phyloP scores from a whole-genome alignment of 768 basidiomycete species.

The Podaxis carcinomalis region DNA sequence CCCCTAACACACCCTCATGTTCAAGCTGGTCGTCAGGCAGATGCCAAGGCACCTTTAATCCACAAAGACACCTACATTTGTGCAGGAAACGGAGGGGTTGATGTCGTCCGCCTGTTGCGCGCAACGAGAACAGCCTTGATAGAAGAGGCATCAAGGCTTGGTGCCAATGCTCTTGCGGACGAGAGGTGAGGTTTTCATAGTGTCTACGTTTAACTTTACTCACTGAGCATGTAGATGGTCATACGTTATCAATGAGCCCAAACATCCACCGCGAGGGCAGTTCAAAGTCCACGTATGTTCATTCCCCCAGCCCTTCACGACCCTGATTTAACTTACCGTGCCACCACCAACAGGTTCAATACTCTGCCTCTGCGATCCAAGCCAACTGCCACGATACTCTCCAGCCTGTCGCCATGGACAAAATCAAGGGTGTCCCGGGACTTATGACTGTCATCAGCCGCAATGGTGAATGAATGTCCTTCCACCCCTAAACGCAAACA shows the following conservation, averaged over 20 bases:
- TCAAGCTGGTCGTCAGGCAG: conserved; percentile 18
- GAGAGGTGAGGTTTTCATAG: conserved; percentile 51
- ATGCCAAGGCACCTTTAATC: conserved; percentile 21
- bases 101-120: conserved; percentile 51
- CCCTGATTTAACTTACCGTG: neutral
- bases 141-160: conserved; percentile 42
- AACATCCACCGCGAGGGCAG: conserved; percentile 40
- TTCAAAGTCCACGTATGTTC: conserved; percentile 60
- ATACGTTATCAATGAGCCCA: conserved; percentile 54
- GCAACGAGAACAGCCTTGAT: conserved; percentile 48
- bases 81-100: conserved; percentile 47
- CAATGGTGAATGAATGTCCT: conserved; percentile 20
- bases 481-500: neutral
- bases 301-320: neutral
- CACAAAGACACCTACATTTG: conserved; percentile 50
- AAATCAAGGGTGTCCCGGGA: conserved; percentile 58
- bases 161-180: conserved; percentile 60
- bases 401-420: conserved; percentile 58
- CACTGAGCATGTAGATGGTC: conserved; percentile 51
- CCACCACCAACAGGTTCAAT: conserved; percentile 46
- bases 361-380: conserved; percentile 55
- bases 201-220: neutral
- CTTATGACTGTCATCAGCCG: conserved; percentile 69
- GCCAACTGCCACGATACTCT: conserved; percentile 51
- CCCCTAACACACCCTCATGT: conserved; percentile 36